phyloP scores from a whole-genome alignment of 2,329 filamentous ascomycete genomes.

The Fusarium verrucosum region DNA sequence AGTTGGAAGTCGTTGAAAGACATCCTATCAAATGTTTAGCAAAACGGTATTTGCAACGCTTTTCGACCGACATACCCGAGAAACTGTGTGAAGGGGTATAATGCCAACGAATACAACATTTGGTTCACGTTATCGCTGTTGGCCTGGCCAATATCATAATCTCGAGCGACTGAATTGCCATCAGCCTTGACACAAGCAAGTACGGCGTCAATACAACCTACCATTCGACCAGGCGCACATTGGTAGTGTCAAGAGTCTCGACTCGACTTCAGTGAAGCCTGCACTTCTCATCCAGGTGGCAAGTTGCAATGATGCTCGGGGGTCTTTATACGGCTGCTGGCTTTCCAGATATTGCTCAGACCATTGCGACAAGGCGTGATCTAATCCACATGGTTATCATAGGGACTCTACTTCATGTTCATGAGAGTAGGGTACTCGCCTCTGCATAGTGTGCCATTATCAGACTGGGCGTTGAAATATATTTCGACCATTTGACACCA shows the following conservation, averaged over 20 bases:
- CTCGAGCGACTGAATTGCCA: constrained; percentile 55
- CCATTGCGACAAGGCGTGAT: constrained; percentile 73
- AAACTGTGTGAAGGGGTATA: constrained; percentile 65
- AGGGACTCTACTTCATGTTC: constrained; percentile 1
- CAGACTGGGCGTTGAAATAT: constrained; percentile 85
- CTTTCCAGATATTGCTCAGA: constrained; percentile 71
- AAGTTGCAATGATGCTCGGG: constrained; percentile 69
- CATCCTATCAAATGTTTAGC: constrained; percentile 56
- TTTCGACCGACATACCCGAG: constrained; percentile 52
- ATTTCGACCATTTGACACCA: constrained; percentile 93
- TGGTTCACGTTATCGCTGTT: constrained; percentile 65
- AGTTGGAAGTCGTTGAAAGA: constrained; percentile 65
- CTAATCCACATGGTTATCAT: constrained; percentile 47
- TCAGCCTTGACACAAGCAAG: constrained; percentile 5
- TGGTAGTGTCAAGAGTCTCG: constrained; percentile 70
- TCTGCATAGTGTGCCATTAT: constrained; percentile 79
- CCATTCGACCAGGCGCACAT: constrained; percentile 75
- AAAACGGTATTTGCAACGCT: not conserved
- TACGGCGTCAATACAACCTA: constrained; percentile 48
- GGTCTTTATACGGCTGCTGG: constrained; percentile 71
- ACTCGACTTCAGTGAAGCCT: constrained; percentile 75
- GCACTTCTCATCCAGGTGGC: constrained; percentile 66
- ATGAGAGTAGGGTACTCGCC: constrained; percentile 51
- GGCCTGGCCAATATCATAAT: constrained; percentile 61
- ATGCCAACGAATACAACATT: constrained; percentile 63